These are phyloP conservation scores for Sambucus nigra DNA, from an alignment of 129 eudicot genomes.

Conservation along the genomic window DNA sequence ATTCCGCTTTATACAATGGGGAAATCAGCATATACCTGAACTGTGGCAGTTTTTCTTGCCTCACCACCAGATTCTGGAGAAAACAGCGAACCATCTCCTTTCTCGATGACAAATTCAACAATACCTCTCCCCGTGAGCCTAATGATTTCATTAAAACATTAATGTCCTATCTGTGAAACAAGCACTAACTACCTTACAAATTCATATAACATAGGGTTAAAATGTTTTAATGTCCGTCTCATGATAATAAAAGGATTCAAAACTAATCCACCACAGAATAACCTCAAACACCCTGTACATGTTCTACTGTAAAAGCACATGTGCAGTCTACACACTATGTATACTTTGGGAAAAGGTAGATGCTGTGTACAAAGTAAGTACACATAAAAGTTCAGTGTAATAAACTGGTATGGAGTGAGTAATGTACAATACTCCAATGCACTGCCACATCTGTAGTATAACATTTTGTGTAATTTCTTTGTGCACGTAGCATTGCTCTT, in stretches of 20 bases:
- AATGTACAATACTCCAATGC: no score
- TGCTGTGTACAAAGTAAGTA: no score
- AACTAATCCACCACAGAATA: not conserved
- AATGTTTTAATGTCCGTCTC: no score
- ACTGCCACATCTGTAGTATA: no score
- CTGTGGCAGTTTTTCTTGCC: slow-evolving; percentile 54
- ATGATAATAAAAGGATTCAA: no score
- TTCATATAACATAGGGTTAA: no score
- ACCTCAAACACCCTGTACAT: not conserved
- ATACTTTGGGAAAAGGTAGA: no score
- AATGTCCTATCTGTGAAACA: slow-evolving; percentile 2
- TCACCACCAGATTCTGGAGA: slow-evolving; percentile 82
- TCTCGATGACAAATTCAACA: slow-evolving; percentile 78
- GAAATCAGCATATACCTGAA: slow-evolving; percentile 44
- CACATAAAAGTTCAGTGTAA: no score
- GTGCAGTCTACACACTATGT: no score
- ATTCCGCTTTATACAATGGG: not conserved
- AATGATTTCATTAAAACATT: not conserved
- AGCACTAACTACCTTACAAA: not conserved
- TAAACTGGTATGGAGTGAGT: no score
- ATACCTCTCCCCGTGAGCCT: slow-evolving; percentile 93
- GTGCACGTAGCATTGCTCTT: no score
- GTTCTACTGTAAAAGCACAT: not conserved
- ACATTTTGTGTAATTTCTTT: no score
- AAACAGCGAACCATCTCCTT: slow-evolving; percentile 84